Conservation (phyloP, 176 grass and related monocot genomes). For the Ensete glaucum region DNA sequence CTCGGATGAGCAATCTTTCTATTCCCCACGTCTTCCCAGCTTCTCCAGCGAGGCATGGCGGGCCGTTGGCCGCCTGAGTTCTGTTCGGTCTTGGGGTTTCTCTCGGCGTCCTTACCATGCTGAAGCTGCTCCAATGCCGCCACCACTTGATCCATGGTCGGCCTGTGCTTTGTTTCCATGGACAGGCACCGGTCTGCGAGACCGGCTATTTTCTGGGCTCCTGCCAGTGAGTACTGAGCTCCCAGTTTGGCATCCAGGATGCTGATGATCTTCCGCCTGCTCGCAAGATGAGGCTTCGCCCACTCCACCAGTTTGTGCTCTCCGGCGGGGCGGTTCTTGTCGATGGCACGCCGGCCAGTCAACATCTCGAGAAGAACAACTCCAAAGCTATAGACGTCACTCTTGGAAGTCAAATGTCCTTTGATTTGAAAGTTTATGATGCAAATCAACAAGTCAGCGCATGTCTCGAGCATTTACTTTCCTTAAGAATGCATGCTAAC, state of each 20-base stretch:
- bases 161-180: constrained; percentile 35
- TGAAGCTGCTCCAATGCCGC: constrained; percentile 36
- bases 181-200: constrained; percentile 47
- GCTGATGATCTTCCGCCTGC: constrained; percentile 33
- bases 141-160: constrained; percentile 49
- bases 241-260: constrained; percentile 43
- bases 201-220: constrained; percentile 36
- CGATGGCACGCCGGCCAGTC: constrained; percentile 38
- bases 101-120: constrained; percentile 28
- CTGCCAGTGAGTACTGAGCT: constrained; percentile 40
- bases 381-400: constrained; percentile 64
- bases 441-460: background rate
- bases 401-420: constrained; percentile 66
- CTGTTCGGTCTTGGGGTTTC: background rate
- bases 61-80: background rate
- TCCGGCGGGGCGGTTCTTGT: constrained; percentile 51
- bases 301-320: constrained; percentile 78
- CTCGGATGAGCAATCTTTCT: background rate
- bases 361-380: constrained; percentile 59
- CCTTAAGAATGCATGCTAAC: background rate
- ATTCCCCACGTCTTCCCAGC: background rate
- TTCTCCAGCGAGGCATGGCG: background rate
- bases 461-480: background rate
- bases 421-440: background rate
- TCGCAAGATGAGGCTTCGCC: constrained; percentile 46